Percentiles rank a stretch among this genome's conserved stretches.
Evolutionary conservation across 2,329 filamentous ascomycete species (phyloP).

Genomic region (Colletotrichum sansevieriae): DNA sequence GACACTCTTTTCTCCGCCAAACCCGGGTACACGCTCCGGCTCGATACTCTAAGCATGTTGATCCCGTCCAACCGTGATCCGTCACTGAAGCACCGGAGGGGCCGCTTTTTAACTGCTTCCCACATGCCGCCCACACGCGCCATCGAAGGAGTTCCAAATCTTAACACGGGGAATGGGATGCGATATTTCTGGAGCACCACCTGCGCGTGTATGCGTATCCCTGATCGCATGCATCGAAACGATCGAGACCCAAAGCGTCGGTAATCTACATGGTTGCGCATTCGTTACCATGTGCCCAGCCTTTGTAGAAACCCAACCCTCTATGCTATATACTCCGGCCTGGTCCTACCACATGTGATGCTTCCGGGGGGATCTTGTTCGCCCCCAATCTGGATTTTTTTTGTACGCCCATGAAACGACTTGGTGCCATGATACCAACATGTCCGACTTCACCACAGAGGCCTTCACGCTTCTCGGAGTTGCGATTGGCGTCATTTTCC

Average conservation of each 20-base stretch:
- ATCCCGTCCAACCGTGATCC: not conserved
- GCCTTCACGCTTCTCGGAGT: constrained; percentile 61
- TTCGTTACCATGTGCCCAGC: not conserved
- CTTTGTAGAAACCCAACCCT: not conserved
- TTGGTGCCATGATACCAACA: constrained; percentile 19
- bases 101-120: not conserved
- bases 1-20: no score
- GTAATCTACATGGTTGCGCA: constrained; percentile 20
- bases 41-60: not conserved
- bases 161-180: not conserved
- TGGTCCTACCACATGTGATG: constrained; percentile 19
- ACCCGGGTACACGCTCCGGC: not conserved
- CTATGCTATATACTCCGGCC: constrained; percentile 25
- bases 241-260: constrained; percentile 2
- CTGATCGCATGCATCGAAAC: constrained; percentile 12
- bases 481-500: constrained; percentile 61
- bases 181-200: constrained; percentile 15
- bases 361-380: not conserved
- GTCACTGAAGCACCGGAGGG: not conserved
- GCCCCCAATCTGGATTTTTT: not conserved
- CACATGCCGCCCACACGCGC: not conserved
- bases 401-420: not conserved
- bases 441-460: constrained; percentile 49
- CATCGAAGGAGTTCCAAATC: constrained; percentile 9
- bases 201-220: constrained; percentile 1